phyloP scores from a whole-genome alignment of 2,329 filamentous ascomycete genomes.

The Diaporthe humulicola region DNA sequence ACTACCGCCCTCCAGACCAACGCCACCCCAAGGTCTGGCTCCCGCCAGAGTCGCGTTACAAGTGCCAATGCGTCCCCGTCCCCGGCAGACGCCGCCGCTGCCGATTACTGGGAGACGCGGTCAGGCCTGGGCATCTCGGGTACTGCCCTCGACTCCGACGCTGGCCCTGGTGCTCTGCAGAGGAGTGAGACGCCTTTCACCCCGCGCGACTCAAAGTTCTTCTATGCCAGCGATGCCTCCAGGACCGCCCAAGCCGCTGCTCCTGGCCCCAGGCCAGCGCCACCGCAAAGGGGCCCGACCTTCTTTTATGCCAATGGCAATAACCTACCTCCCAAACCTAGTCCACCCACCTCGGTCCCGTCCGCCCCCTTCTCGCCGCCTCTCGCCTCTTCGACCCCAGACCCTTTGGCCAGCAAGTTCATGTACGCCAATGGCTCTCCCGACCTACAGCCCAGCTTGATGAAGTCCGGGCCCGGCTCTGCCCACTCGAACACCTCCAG shows the following conservation, averaged over 20 bases:
- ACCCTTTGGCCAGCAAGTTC: conserved; percentile 72
- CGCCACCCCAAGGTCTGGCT: conserved; percentile 83
- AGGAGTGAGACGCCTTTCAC: conserved; percentile 48
- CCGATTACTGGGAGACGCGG: conserved; percentile 54
- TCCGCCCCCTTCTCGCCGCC: conserved; percentile 49
- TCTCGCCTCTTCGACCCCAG: conserved; percentile 51
- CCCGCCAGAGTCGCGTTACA: conserved; percentile 78
- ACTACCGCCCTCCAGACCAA: conserved; percentile 68
- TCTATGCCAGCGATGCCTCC: conserved; percentile 84
- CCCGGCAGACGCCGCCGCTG: conserved; percentile 49
- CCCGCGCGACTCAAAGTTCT: conserved; percentile 79
- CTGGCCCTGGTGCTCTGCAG: conserved; percentile 45
- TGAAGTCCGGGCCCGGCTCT: conserved; percentile 58
- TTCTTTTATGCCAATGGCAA: conserved; percentile 71
- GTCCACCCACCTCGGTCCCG: conserved; percentile 45
- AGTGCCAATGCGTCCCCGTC: conserved; percentile 76
- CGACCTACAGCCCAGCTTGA: conserved; percentile 57
- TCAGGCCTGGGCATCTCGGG: conserved; percentile 52
- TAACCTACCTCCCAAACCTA: conserved; percentile 52
- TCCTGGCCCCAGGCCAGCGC: conserved; percentile 43
- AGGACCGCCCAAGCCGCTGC: conserved; percentile 60
- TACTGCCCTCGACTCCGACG: conserved; percentile 41
- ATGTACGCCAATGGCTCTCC: conserved; percentile 79
- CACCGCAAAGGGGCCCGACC: conserved; percentile 54
- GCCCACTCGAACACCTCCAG: conserved; percentile 61